A percentile compares a stretch with the other conserved stretches of the same genome.
These are phyloP conservation scores for Bidens hawaiensis DNA, from an alignment of 140 eudicot genomes.

Conservation along the genomic window DNA sequence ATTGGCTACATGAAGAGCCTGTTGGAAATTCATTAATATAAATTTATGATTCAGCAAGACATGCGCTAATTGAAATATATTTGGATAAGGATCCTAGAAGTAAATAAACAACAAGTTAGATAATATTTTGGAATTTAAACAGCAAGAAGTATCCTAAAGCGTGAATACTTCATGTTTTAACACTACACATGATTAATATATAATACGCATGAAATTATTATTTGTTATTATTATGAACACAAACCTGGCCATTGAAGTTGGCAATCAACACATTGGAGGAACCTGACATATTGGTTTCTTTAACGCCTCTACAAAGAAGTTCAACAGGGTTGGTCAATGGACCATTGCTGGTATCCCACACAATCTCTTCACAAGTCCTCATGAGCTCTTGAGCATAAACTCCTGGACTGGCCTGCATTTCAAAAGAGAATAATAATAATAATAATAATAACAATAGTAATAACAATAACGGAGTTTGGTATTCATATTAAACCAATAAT, in stretches of 20 bases:
- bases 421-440: no score
- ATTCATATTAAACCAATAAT: conserved; percentile 1
- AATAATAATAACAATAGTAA: no score
- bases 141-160: neutral
- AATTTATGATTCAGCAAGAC: no score
- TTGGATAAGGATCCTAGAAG: neutral
- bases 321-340: conserved; percentile 43
- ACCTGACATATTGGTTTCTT: conserved; percentile 56
- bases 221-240: conserved; percentile 8
- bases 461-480: conserved; percentile 1
- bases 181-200: no score
- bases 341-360: conserved; percentile 26
- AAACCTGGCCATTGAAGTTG: conserved; percentile 72
- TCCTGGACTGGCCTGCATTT: conserved; percentile 73
- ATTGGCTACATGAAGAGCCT: conserved; percentile 88
- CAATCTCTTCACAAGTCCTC: conserved; percentile 57
- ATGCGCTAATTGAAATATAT: neutral
- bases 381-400: conserved; percentile 64
- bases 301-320: conserved; percentile 55
- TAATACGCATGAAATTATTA: no score
- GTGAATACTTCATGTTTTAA: no score
- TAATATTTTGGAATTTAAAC: neutral
- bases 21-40: conserved; percentile 3
- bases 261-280: conserved; percentile 71
- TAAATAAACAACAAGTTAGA: neutral